Percentiles rank a stretch among this genome's conserved stretches.
Conservation (phyloP, 2,329 filamentous ascomycete genomes). For the Penicillium digitatum region DNA sequence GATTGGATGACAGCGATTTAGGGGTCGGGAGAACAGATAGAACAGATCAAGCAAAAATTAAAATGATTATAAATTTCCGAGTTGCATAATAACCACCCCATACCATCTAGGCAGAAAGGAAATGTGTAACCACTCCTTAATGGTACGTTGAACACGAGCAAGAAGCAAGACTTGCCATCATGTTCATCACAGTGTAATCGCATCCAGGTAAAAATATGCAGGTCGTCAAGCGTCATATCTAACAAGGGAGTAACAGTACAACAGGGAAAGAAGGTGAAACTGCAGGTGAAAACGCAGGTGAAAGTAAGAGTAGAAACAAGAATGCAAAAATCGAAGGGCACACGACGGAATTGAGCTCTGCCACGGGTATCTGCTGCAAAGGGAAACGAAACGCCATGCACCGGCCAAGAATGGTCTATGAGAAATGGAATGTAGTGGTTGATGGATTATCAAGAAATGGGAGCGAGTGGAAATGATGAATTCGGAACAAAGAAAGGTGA, state of each 20-base stretch:
- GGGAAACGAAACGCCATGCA: slow-evolving; percentile 22
- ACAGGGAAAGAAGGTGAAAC: background rate
- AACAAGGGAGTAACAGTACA: background rate
- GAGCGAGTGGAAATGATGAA: background rate
- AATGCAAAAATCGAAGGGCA: slow-evolving; percentile 2
- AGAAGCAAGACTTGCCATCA: background rate
- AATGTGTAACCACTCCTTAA: background rate
- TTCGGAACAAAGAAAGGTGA: background rate
- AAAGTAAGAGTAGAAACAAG: background rate
- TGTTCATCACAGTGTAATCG: slow-evolving; percentile 1
- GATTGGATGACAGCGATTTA: background rate
- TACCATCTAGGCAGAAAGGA: background rate
- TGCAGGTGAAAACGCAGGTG: slow-evolving; percentile 3
- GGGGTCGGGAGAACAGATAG: background rate
- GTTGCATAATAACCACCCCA: background rate
- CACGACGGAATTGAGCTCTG: slow-evolving; percentile 10
- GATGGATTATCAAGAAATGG: background rate
- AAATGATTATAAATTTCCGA: background rate
- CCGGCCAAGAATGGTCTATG: slow-evolving; percentile 12
- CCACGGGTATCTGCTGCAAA: slow-evolving; percentile 21
- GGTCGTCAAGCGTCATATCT: slow-evolving; percentile 16
- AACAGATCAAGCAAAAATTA: background rate
- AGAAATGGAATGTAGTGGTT: background rate
- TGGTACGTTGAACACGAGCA: background rate
- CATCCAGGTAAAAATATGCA: slow-evolving; percentile 12